These are phyloP conservation scores for Chytriomyces sp. DNA, from an alignment of 192 early-diverging fungal species.

Conservation along the genomic window DNA sequence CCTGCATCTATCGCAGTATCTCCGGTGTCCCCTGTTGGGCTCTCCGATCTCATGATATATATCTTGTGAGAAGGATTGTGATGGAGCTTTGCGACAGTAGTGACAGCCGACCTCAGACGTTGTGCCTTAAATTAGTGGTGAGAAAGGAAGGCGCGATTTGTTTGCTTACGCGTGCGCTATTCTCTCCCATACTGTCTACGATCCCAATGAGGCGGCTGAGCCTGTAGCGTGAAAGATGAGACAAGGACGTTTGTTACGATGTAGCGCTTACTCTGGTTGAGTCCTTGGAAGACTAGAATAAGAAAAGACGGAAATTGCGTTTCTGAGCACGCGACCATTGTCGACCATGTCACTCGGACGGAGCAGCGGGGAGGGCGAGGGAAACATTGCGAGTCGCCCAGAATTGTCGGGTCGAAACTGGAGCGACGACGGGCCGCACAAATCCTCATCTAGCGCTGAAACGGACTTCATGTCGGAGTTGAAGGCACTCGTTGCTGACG, in stretches of 20 bases:
- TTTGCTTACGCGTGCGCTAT: constrained; percentile 36
- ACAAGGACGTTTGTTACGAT: not conserved
- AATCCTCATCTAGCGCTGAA: too few relatives aligned
- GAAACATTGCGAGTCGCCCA: too few relatives aligned
- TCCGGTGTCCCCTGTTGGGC: not conserved
- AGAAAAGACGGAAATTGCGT: not conserved
- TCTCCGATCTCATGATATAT: constrained; percentile 39
- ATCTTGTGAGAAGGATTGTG: constrained; percentile 41
- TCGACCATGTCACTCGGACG: not conserved
- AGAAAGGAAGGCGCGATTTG: not conserved
- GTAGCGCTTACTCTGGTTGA: not conserved
- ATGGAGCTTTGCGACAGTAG: constrained; percentile 38
- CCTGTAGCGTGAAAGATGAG: not conserved
- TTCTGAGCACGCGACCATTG: not conserved
- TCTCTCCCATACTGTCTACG: constrained; percentile 38
- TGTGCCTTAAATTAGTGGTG: constrained; percentile 33
- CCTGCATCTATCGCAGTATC: not conserved
- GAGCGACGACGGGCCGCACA: too few relatives aligned
- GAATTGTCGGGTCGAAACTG: too few relatives aligned
- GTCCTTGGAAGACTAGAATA: not conserved
- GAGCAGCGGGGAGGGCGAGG: not conserved
- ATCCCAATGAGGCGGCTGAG: constrained; percentile 17
- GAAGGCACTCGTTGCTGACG: constrained; percentile 9
- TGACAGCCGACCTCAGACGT: constrained; percentile 44
- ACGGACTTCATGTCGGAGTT: constrained; percentile 14